Conservation (phyloP, 139 green algal species). For the Micromonas commoda region DNA sequence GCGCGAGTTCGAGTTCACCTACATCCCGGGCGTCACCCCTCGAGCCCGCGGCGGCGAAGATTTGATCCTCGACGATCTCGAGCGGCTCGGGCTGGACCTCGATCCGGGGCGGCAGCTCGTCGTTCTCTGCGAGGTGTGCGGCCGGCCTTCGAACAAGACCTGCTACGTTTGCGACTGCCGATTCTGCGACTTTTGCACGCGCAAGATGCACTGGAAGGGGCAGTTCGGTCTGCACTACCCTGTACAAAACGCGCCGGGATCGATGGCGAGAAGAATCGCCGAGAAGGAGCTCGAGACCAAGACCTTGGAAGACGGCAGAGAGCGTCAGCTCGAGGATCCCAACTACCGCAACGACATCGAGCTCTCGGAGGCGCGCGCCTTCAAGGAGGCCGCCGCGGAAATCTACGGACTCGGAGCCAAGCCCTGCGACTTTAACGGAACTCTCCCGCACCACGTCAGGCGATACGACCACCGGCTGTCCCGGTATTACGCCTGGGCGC, state of each 20-base stretch:
- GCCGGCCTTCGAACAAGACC: constrained; percentile 63
- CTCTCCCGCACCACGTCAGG: not conserved
- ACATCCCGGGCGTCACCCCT: constrained; percentile 37
- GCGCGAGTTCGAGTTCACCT: constrained; percentile 54
- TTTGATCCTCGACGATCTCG: constrained; percentile 65
- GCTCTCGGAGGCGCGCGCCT: constrained; percentile 49
- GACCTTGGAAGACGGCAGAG: constrained; percentile 55
- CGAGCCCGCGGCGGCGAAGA: constrained; percentile 54
- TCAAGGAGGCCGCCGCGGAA: constrained; percentile 47
- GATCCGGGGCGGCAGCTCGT: constrained; percentile 64
- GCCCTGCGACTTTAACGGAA: too few species aligned
- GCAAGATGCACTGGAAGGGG: constrained; percentile 71
- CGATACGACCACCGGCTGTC: constrained; percentile 50
- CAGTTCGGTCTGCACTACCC: constrained; percentile 69
- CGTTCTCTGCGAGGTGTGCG: constrained; percentile 75
- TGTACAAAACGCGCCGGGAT: constrained; percentile 51
- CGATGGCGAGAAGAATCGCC: constrained; percentile 58
- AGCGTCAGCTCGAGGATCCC: constrained; percentile 42
- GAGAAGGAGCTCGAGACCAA: constrained; percentile 70
- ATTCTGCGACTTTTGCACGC: constrained; percentile 75
- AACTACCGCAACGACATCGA: constrained; percentile 50
- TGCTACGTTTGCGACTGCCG: constrained; percentile 65
- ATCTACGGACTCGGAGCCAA: constrained; percentile 9
- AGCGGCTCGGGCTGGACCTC: constrained; percentile 44
- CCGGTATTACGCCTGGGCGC: constrained; percentile 70